Percentiles rank a stretch among this genome's conserved stretches.
These are phyloP conservation scores for Schwanniomyces pseudopolymorphus DNA, from an alignment of 805 yeast species.

Conservation along the genomic window DNA sequence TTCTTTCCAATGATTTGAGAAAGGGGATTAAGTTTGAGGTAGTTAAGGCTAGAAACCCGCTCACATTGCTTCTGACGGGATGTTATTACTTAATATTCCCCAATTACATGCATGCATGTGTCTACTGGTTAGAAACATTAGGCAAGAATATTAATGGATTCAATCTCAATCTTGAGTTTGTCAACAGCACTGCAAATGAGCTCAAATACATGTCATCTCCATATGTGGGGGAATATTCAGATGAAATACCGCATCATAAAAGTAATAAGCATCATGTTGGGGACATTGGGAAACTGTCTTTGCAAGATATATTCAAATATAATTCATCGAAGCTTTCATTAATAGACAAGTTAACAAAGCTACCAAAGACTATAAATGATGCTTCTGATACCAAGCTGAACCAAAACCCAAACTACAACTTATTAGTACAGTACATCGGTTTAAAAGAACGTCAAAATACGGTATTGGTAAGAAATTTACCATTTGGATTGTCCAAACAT, in stretches of 20 bases:
- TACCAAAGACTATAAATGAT: conserved; percentile 1
- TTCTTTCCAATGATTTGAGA: conserved; percentile 17
- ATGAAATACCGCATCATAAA: conserved; percentile 2
- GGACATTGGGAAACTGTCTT: conserved; percentile 4
- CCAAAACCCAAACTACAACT: conserved; percentile 8
- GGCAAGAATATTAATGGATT: conserved; percentile 53
- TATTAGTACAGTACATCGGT: conserved; percentile 18
- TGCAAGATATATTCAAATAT: conserved; percentile 5
- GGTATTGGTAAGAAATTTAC: conserved; percentile 48
- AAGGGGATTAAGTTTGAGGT: conserved; percentile 36
- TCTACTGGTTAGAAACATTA: conserved; percentile 50
- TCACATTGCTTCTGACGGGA: conserved; percentile 43
- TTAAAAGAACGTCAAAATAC: conserved; percentile 17
- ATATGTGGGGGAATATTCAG: conserved; percentile 11
- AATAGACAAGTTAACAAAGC: conserved; percentile 1
- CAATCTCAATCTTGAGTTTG: conserved; percentile 47
- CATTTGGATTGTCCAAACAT: conserved; percentile 38
- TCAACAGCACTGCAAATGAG: conserved; percentile 22
- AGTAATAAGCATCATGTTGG: conserved; percentile 1
- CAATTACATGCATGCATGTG: conserved; percentile 47
- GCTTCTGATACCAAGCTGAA: conserved; percentile 1
- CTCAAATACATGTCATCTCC: conserved; percentile 32
- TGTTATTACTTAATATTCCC: conserved; percentile 56
- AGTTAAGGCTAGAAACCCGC: conserved; percentile 50
- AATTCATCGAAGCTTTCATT: conserved; percentile 4